Base-by-base conservation (phyloP, 2,329 filamentous ascomycete species). In the Venturiaceae sp. region DNA sequence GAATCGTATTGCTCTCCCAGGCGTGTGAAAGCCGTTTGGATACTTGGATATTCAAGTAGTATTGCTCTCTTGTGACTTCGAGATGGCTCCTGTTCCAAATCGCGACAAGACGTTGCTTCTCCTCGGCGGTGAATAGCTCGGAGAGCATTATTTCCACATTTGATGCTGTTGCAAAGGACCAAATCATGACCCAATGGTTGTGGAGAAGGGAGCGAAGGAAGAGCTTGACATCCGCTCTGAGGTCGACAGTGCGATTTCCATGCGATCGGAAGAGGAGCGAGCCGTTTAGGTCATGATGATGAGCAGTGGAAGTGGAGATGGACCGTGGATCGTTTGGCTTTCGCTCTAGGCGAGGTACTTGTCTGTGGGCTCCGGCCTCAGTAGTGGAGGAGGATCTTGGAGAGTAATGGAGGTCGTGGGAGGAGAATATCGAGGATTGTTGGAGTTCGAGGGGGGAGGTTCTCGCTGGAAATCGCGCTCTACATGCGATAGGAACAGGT, bases 221-320 rank as follows among this genome's bases (percentile, higher is more conserved):
- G 14, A 13, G 16, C 14, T 28, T 37, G 19, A 58, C 44, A n/a
- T 37, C 5, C 21, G 19, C 28, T n/a, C 57, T n/a, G 32, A 55
- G 34, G 5, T 58, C 44, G 3, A 32, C 19, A 16, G 6, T 13
- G 16, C 26, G 8, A 9, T n/a, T 19, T 19, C 6, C 13, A 16
- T 23, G 8, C 23, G 30, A 16, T 9, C 57, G 44, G 32, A 19
- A 26, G 19, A 58, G 28, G 37, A 58, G 57, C 8, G 50, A 57
- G 44, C 57, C 57, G 41, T 58, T 58, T 11, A 58, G 26, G 37
- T 58, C 57, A n/a, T 56, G 46, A 58, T 33, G 16, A 58, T 13
- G 7, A 58, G 57, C 2, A 58, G 32, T 9, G 57, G 57, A 7
- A 16, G 19, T n/a, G n/a, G n/a, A n/a, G n/a, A n/a, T n/a, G n/a